Evolutionary conservation across 345 rosid genomes (phyloP).

Genomic region (Sisymbrium irio): DNA sequence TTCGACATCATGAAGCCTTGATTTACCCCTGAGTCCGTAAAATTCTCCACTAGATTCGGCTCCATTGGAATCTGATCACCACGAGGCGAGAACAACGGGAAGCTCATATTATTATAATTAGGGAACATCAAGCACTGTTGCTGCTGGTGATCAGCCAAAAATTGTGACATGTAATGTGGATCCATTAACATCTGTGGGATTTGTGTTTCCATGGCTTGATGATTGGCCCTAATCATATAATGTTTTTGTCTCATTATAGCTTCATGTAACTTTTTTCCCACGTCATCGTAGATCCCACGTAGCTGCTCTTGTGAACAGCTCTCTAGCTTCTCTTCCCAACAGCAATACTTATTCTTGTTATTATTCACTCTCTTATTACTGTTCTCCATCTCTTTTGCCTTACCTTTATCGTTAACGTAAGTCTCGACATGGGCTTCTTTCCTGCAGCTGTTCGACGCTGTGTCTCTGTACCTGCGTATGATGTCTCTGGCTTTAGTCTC

Average conservation of each 20-base stretch:
- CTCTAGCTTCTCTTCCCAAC: conserved; percentile 29
- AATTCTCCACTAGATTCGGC: conserved; percentile 5
- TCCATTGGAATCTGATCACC: conserved; percentile 28
- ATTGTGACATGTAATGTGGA: conserved; percentile 20
- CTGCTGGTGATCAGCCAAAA: conserved; percentile 16
- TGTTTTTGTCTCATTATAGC: conserved; percentile 8
- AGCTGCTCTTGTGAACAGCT: conserved; percentile 36
- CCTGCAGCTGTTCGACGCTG: background rate
- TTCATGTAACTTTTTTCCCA: conserved; percentile 29
- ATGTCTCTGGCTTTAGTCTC: conserved; percentile 16
- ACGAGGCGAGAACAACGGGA: conserved; percentile 2
- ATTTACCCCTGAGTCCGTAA: background rate
- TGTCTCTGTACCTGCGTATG: conserved; percentile 28
- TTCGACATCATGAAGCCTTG: conserved; percentile 27
- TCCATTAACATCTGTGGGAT: conserved; percentile 7
- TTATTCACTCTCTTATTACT: background rate
- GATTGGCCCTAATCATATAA: conserved; percentile 15
- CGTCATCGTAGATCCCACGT: conserved; percentile 8
- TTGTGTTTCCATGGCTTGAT: conserved; percentile 23
- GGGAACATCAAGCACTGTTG: conserved; percentile 13
- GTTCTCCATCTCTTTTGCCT: background rate
- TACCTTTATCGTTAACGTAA: conserved; percentile 13
- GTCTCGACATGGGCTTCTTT: conserved; percentile 17
- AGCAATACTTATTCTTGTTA: conserved; percentile 5
- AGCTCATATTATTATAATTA: conserved; percentile 2